Evolutionary conservation across 306 rosid genomes (phyloP), one percentile per base, ranked within the genome.

Genomic region (Malus sieversii): DNA sequence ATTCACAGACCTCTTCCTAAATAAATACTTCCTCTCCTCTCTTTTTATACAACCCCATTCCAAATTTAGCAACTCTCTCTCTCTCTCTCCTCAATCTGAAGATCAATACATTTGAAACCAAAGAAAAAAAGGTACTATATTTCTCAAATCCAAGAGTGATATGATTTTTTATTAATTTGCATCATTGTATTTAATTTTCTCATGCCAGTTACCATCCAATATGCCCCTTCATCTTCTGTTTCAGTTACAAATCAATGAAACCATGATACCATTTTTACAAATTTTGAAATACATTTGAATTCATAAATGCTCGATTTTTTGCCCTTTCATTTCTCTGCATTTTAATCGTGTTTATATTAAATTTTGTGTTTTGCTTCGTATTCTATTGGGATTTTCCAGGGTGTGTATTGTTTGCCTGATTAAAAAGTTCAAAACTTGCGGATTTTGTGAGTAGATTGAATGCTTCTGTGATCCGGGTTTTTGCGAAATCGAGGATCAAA

Each of bases 231-330:
- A 61, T 53, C 3, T 55, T 45, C 51, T 73, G 45, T 84, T 85
- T 87, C 93, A 75, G 89, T 89, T 89, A 85, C 82, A 65, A 82
- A 75, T 66, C 65, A 48, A 48, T 48, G 55, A 15, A 14, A 48
- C 16, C 53, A 18, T 72, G 59, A 40, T 14, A 45, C 27, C 70
- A 23, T 46, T 6, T 38, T 65, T 51, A 40, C 22, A 5, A 65
- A 70, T 58, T 70, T 59, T 73, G 69, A 81, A 77, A 61, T 72
- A 15, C 6, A 25, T 62, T n/a, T 23, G 40, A 62, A 65, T 64
- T 69, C 38, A 68, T 65, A 62, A 77, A 82, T 73, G 70, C 75
- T 77, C 77, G 74, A 77, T 88, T 81, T 87, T 81, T 66, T 53
- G 16, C 76, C 81, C 68, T 19, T 67, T 42, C 22, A 60, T 61